A percentile compares a stretch with the other conserved stretches of the same genome.
phyloP scores from a whole-genome alignment of 2,329 filamentous ascomycete genomes.

The Paradendryphiella salina region DNA sequence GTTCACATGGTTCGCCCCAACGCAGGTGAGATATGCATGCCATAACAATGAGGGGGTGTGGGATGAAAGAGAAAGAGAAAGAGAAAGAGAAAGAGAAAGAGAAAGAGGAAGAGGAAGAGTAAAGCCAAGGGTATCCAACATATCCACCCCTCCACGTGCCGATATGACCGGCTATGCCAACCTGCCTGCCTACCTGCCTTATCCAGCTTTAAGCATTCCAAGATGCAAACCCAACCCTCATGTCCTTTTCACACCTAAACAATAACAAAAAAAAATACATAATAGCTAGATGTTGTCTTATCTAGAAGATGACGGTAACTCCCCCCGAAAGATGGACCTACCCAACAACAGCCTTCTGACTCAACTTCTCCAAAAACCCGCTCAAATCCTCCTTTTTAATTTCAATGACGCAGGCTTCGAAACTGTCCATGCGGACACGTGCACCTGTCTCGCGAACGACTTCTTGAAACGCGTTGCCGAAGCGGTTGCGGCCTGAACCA shows the following conservation, averaged over 20 bases:
- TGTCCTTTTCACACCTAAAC: too few relatives aligned
- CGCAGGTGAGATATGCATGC: not conserved
- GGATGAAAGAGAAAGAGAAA: not conserved
- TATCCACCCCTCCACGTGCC: not conserved
- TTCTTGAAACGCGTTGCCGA: conserved; percentile 93
- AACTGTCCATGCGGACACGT: conserved; percentile 88
- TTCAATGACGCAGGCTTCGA: conserved; percentile 96
- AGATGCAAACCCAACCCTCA: too few relatives aligned
- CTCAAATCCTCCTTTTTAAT: conserved; percentile 94
- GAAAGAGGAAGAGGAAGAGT: not conserved
- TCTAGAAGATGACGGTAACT: too few relatives aligned
- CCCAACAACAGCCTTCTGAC: conserved; percentile 82
- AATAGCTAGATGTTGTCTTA: too few relatives aligned
- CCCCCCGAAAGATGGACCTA: too few relatives aligned
- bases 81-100: not conserved
- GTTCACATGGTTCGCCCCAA: too few relatives aligned
- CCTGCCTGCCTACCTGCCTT: too few relatives aligned
- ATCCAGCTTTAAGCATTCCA: too few relatives aligned
- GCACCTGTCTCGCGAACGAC: conserved; percentile 90
- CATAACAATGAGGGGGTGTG: not conserved
- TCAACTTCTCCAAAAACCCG: conserved; percentile 87
- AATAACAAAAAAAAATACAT: too few relatives aligned
- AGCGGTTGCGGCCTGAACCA: conserved; percentile 82
- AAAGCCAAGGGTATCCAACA: not conserved
- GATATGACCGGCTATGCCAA: too few relatives aligned